These are phyloP conservation scores for Aspergillus felis DNA, from an alignment of 2,329 filamentous ascomycete species.

Conservation along the genomic window DNA sequence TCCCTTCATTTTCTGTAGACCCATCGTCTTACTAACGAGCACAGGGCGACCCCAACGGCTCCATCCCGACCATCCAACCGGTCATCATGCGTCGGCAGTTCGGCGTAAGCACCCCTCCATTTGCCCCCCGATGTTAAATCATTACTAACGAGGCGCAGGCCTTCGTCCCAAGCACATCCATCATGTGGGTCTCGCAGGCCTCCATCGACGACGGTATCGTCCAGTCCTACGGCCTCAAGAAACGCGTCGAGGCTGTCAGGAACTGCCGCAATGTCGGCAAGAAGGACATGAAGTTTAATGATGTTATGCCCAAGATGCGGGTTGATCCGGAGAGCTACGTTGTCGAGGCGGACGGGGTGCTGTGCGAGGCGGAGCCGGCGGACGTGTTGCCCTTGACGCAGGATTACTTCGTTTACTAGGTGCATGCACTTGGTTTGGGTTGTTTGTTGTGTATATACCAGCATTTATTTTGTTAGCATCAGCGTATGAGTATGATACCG, in stretches of 20 bases:
- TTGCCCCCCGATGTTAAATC: not conserved
- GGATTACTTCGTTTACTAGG: constrained; percentile 29
- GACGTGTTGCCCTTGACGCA: constrained; percentile 70
- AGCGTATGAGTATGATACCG: not conserved
- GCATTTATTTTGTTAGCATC: not conserved
- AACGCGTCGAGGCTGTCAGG: constrained; percentile 74
- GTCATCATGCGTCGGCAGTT: constrained; percentile 84
- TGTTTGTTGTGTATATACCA: not conserved
- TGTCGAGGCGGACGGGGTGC: constrained; percentile 77
- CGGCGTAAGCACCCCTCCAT: constrained; percentile 43
- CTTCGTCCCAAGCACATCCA: constrained; percentile 64
- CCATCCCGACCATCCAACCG: constrained; percentile 84
- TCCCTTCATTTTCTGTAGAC: too few species aligned
- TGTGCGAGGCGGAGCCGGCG: constrained; percentile 70
- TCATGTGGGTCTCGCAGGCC: constrained; percentile 77
- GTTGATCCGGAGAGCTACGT: constrained; percentile 88
- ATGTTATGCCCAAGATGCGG: constrained; percentile 76
- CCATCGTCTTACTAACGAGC: not conserved
- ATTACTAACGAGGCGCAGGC: constrained; percentile 33
- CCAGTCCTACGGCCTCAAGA: constrained; percentile 69
- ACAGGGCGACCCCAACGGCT: constrained; percentile 74
- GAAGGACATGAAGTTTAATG: constrained; percentile 86
- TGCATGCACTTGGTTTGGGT: not conserved
- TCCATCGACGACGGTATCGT: constrained; percentile 66
- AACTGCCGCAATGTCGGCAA: constrained; percentile 73